Conservation (phyloP, 805 yeast species). For the Dipodascopsis tothii region DNA sequence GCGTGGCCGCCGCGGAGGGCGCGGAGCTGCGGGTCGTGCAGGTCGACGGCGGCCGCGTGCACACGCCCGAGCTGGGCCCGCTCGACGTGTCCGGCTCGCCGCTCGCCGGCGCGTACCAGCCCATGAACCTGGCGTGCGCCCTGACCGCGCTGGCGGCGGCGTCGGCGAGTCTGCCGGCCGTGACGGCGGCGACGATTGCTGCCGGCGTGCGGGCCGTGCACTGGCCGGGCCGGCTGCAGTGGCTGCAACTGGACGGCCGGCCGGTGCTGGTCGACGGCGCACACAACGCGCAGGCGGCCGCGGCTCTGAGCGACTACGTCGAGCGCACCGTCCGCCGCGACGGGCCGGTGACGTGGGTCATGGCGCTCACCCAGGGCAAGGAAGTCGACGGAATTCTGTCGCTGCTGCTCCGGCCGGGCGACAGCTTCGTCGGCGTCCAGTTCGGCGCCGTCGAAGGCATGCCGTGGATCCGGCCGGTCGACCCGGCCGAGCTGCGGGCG, state of each 20-base stretch:
- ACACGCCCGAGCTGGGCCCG: constrained; percentile 28
- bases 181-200: constrained; percentile 35
- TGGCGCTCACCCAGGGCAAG: constrained; percentile 75
- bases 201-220: constrained; percentile 48
- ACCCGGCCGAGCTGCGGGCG: constrained; percentile 30
- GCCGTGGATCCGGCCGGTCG: constrained; percentile 79
- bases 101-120: constrained; percentile 66
- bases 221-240: constrained; percentile 89
- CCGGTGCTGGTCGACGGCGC: constrained; percentile 85
- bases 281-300: constrained; percentile 80
- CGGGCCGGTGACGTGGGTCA: constrained; percentile 43
- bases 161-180: constrained; percentile 23
- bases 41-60: background rate
- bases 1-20: constrained; percentile 33
- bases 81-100: constrained; percentile 40
- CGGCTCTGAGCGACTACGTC: constrained; percentile 55
- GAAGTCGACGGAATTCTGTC: constrained; percentile 45
- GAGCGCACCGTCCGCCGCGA: constrained; percentile 24
- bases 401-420: constrained; percentile 44
- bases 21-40: background rate
- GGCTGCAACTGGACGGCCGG: constrained; percentile 27
- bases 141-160: constrained; percentile 41
- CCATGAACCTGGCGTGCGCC: constrained; percentile 62
- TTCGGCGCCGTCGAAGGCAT: constrained; percentile 74
- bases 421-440: constrained; percentile 52